Conservation (phyloP, 2,329 filamentous ascomycete species). For the Helotiales sp. region DNA sequence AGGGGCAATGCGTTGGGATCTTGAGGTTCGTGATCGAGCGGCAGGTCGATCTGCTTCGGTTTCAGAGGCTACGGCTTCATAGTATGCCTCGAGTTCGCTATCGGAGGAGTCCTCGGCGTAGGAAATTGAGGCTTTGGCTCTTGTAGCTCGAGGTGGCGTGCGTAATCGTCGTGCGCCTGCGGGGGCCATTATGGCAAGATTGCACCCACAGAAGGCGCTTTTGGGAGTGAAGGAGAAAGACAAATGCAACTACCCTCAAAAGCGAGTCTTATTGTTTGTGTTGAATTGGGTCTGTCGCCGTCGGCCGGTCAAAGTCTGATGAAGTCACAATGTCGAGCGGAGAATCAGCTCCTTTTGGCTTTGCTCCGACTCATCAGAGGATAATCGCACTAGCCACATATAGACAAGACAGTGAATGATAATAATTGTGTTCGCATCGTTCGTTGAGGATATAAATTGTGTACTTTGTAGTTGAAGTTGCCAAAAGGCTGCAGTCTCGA, state of each 20-base stretch:
- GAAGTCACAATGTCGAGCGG: not conserved
- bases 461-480: not conserved
- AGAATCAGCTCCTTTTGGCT: not conserved
- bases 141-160: constrained; percentile 20
- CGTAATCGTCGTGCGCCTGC: constrained; percentile 7
- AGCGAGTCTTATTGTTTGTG: not conserved
- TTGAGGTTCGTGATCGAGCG: constrained; percentile 7
- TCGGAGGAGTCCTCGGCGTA: constrained; percentile 29
- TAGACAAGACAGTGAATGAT: not conserved
- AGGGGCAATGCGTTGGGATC: not conserved
- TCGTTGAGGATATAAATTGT: not conserved
- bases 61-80: constrained; percentile 6
- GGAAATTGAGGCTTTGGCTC: constrained; percentile 27
- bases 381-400: not conserved
- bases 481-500: not conserved
- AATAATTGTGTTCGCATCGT: not conserved
- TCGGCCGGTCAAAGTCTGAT: not conserved
- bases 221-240: not conserved
- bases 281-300: not conserved
- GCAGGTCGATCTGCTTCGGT: constrained; percentile 6
- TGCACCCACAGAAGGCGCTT: not conserved
- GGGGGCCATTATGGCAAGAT: constrained; percentile 12
- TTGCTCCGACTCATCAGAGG: not conserved
- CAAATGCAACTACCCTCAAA: not conserved
- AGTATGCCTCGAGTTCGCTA: constrained; percentile 11